Conservation (phyloP, 1,284 basidiomycete species). For the Boletus semigastroideus region DNA sequence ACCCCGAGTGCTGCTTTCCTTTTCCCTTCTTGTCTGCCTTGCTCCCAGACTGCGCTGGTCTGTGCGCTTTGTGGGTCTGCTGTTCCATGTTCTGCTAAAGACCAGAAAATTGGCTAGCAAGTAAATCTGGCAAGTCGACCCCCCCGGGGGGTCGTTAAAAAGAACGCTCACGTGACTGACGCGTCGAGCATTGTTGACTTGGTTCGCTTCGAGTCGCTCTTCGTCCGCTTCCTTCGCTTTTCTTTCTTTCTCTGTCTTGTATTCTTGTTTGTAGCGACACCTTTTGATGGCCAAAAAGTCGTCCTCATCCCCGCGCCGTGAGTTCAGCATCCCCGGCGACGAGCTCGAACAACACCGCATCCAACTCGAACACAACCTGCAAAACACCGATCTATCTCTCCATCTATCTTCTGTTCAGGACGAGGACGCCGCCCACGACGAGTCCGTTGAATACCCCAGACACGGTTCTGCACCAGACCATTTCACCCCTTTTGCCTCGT, state of each 20-base stretch:
- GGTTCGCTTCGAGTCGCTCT: not conserved
- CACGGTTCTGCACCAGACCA: conserved; percentile 57
- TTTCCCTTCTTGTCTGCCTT: conserved; percentile 80
- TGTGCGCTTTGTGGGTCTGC: conserved; percentile 74
- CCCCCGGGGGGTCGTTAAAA: conserved; percentile 7
- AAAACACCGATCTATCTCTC: conserved; percentile 67
- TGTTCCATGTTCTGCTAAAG: conserved; percentile 52
- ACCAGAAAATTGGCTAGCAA: not conserved
- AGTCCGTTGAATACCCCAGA: conserved; percentile 65
- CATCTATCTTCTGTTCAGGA: conserved; percentile 51
- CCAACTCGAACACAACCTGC: conserved; percentile 71
- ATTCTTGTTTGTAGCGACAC: conserved; percentile 16
- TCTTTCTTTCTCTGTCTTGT: conserved; percentile 10
- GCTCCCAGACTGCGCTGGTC: conserved; percentile 66
- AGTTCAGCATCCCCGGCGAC: conserved; percentile 58
- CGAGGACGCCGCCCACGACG: conserved; percentile 41
- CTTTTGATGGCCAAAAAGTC: conserved; percentile 29
- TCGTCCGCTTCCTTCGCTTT: conserved; percentile 12
- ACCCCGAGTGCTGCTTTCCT: conserved; percentile 71
- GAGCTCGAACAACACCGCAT: conserved; percentile 70
- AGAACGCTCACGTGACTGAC: conserved; percentile 29
- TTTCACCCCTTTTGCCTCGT: conserved; percentile 56
- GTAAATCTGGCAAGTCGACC: conserved; percentile 20
- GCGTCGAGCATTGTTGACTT: conserved; percentile 24
- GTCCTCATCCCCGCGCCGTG: conserved; percentile 25